A percentile compares a stretch with the other conserved stretches of the same genome.
phyloP scores from a whole-genome alignment of 2,329 filamentous ascomycete genomes.

The Pseudogymnoascus sp. region DNA sequence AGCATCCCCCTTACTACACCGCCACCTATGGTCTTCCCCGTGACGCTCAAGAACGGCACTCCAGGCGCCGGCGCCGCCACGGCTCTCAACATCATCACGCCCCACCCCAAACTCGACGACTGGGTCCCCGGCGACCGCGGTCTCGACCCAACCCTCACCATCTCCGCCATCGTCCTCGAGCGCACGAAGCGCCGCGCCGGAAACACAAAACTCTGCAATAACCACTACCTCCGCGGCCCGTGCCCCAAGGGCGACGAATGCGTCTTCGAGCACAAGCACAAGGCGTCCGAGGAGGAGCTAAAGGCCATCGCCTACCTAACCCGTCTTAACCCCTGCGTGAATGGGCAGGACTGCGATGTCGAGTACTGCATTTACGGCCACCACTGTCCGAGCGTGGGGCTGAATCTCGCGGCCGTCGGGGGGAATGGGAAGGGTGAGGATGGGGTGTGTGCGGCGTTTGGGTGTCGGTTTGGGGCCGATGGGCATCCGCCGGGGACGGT shows the following conservation, averaged over 20 bases:
- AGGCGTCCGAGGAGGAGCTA: slow-evolving; percentile 44
- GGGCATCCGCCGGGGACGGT: slow-evolving; percentile 49
- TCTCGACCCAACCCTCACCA: slow-evolving; percentile 43
- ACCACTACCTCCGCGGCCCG: slow-evolving; percentile 50
- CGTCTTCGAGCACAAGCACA: slow-evolving; percentile 49
- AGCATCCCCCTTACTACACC: slow-evolving; percentile 19
- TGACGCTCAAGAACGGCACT: slow-evolving; percentile 15
- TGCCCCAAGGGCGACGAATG: slow-evolving; percentile 49
- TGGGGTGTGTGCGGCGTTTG: slow-evolving; percentile 44
- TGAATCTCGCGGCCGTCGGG: slow-evolving; percentile 11
- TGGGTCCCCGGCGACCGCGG: slow-evolving; percentile 50
- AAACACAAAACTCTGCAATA: slow-evolving; percentile 52
- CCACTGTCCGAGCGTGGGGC: slow-evolving; percentile 31
- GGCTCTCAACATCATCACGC: slow-evolving; percentile 5
- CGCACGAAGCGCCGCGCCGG: slow-evolving; percentile 48
- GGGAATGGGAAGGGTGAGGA: slow-evolving; percentile 46
- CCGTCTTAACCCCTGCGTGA: slow-evolving; percentile 49
- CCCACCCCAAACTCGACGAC: slow-evolving; percentile 10
- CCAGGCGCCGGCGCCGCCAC: slow-evolving; percentile 8
- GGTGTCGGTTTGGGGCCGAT: slow-evolving; percentile 46
- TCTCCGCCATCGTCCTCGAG: slow-evolving; percentile 41
- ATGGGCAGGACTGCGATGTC: slow-evolving; percentile 49
- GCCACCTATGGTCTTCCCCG: slow-evolving; percentile 14
- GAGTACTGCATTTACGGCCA: slow-evolving; percentile 56
- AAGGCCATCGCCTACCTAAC: slow-evolving; percentile 48